phyloP scores from a whole-genome alignment of 108 stramenopile species.

The Skeletonema marinoi region DNA sequence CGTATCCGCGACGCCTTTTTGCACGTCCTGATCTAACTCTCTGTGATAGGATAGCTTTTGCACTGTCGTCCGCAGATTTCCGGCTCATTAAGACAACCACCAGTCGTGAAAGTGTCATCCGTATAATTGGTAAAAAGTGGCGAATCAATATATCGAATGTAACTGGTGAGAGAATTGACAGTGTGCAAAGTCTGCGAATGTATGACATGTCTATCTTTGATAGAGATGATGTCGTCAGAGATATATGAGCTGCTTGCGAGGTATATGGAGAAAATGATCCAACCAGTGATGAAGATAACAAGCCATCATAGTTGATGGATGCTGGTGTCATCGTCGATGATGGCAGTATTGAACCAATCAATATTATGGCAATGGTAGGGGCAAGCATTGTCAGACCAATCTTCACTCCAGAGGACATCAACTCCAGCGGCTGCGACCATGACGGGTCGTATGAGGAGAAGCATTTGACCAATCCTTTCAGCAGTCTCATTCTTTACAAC shows the following conservation, averaged over 20 bases:
- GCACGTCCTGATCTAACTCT: conserved; percentile 23
- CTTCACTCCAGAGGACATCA: conserved; percentile 1
- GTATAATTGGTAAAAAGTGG: conserved; percentile 14
- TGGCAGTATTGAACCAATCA: conserved; percentile 20
- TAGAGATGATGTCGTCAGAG: neutral
- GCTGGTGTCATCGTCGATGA: neutral
- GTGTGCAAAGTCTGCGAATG: neutral
- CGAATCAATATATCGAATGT: conserved; percentile 24
- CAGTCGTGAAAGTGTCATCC: conserved; percentile 6
- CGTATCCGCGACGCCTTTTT: conserved; percentile 19
- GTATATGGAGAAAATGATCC: conserved; percentile 23
- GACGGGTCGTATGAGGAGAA: conserved; percentile 22
- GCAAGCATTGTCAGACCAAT: conserved; percentile 16
- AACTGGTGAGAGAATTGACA: conserved; percentile 25
- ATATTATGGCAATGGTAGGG: conserved; percentile 15
- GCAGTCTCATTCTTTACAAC: neutral
- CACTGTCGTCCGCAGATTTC: conserved; percentile 11
- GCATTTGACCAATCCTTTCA: conserved; percentile 18
- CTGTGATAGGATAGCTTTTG: conserved; percentile 12
- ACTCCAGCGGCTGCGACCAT: conserved; percentile 12
- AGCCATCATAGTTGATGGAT: conserved; percentile 2
- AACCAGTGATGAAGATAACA: neutral
- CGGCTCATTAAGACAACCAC: conserved; percentile 6
- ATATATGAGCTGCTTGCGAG: conserved; percentile 10
- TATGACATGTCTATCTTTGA: conserved; percentile 14